A percentile compares a stretch with the other conserved stretches of the same genome.
phyloP scores from a whole-genome alignment of 306 rosid genomes.

The Prosopis cineraria region DNA sequence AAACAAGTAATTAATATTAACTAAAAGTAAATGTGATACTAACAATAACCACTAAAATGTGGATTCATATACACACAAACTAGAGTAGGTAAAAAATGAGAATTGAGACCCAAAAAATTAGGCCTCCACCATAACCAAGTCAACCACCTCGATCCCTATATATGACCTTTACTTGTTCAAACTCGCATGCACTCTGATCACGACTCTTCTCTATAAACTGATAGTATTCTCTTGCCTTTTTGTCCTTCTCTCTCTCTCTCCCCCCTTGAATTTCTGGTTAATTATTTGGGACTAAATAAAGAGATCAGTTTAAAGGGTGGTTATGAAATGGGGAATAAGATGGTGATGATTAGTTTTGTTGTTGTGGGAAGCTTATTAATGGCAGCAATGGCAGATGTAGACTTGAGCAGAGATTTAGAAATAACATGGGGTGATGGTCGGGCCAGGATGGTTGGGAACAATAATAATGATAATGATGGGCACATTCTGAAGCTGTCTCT shows the following conservation, averaged over 20 bases:
- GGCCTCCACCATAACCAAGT: conserved; percentile 36
- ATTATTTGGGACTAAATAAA: neutral
- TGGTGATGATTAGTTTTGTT: neutral
- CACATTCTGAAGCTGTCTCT: conserved; percentile 43
- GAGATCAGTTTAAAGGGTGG: neutral
- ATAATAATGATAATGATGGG: conserved; percentile 47
- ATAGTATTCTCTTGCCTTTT: conserved; percentile 8
- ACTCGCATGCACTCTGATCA: conserved; percentile 40
- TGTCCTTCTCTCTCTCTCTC: neutral
- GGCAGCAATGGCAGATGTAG: conserved; percentile 19
- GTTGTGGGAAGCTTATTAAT: neutral
- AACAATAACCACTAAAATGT: neutral
- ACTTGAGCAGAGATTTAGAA: conserved; percentile 51
- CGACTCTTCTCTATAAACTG: too few species aligned
- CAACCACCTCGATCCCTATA: conserved; percentile 34
- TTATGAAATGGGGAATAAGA: neutral
- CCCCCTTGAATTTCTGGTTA: neutral
- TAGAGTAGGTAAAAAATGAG: conserved; percentile 7
- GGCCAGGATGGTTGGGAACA: conserved; percentile 43
- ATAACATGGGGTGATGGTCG: conserved; percentile 63
- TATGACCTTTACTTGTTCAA: neutral
- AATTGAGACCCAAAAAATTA: conserved; percentile 22
- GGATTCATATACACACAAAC: neutral
- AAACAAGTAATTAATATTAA: too few species aligned
- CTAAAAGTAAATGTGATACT: too few species aligned